Evolutionary conservation across 2,329 filamentous ascomycete species (phyloP).

Genomic region (Penicillium olsonii): DNA sequence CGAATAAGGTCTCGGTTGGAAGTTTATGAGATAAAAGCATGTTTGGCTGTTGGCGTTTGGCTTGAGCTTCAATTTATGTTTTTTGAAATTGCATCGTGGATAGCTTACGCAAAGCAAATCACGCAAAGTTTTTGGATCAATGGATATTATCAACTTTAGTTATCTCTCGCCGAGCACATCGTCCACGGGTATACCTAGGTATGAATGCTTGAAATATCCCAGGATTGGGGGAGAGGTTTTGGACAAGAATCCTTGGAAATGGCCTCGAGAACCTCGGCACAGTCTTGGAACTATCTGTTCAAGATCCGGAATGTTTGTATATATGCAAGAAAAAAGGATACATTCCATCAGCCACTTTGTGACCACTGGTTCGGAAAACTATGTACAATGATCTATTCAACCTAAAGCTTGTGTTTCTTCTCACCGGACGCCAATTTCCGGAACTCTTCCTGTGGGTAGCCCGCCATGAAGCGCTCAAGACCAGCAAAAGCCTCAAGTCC

Average conservation of each 20-base stretch:
- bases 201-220: too few relatives aligned
- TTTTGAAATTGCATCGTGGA: neutral
- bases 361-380: neutral
- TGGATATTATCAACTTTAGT: too few relatives aligned
- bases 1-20: conserved; percentile 6
- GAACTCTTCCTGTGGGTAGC: conserved; percentile 87
- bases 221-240: too few relatives aligned
- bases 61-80: neutral
- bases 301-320: too few relatives aligned
- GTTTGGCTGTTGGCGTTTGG: conserved; percentile 14
- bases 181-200: too few relatives aligned
- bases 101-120: neutral
- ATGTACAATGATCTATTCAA: conserved; percentile 3
- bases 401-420: conserved; percentile 90
- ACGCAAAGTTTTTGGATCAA: too few relatives aligned
- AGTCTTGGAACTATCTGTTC: too few relatives aligned
- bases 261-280: too few relatives aligned
- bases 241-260: too few relatives aligned
- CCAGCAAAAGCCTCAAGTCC: conserved; percentile 84
- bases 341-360: neutral
- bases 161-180: too few relatives aligned
- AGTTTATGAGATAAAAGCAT: neutral
- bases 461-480: conserved; percentile 74
- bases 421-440: conserved; percentile 78
- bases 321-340: neutral